These are phyloP conservation scores for Aspergillus chevalieri DNA, from an alignment of 2,329 filamentous ascomycete species.

Conservation along the genomic window DNA sequence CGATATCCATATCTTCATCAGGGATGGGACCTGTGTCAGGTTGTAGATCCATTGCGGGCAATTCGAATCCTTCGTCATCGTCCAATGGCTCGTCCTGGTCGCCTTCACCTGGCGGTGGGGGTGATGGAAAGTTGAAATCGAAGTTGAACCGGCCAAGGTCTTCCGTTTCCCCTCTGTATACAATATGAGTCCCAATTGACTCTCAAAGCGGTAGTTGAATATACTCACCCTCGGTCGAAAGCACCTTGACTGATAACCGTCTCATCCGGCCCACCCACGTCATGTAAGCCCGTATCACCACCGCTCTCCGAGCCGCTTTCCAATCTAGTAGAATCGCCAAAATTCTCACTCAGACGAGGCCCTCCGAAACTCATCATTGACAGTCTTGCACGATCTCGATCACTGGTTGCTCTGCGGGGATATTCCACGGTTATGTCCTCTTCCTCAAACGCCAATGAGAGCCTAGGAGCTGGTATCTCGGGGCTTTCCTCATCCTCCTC, in stretches of 20 bases:
- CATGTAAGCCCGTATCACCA: conserved; percentile 35
- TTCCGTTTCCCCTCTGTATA: conserved; percentile 36
- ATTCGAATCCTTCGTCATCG: conserved; percentile 31
- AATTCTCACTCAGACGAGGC: conserved; percentile 45
- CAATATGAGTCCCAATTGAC: conserved; percentile 6
- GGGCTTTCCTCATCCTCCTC: conserved; percentile 37
- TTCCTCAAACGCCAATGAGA: conserved; percentile 41
- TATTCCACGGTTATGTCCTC: conserved; percentile 42
- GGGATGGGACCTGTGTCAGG: conserved; percentile 19
- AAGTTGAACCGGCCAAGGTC: conserved; percentile 38
- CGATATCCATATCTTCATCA: conserved; percentile 13
- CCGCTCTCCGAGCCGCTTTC: conserved; percentile 37
- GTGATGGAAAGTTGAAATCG: conserved; percentile 36
- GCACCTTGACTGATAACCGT: conserved; percentile 32
- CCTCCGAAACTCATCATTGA: conserved; percentile 41
- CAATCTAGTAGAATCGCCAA: conserved; percentile 43
- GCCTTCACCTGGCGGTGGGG: conserved; percentile 21
- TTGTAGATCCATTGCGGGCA: conserved; percentile 23
- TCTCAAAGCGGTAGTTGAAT: background rate
- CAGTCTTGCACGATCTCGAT: conserved; percentile 31
- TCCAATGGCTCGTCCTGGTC: conserved; percentile 25
- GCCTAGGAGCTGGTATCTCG: conserved; percentile 31
- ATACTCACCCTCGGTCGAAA: conserved; percentile 33
- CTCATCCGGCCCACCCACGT: conserved; percentile 31
- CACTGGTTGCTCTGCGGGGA: conserved; percentile 35